These are phyloP conservation scores for Penicillium sp. DNA, from an alignment of 2,329 filamentous ascomycete genomes.

Conservation along the genomic window DNA sequence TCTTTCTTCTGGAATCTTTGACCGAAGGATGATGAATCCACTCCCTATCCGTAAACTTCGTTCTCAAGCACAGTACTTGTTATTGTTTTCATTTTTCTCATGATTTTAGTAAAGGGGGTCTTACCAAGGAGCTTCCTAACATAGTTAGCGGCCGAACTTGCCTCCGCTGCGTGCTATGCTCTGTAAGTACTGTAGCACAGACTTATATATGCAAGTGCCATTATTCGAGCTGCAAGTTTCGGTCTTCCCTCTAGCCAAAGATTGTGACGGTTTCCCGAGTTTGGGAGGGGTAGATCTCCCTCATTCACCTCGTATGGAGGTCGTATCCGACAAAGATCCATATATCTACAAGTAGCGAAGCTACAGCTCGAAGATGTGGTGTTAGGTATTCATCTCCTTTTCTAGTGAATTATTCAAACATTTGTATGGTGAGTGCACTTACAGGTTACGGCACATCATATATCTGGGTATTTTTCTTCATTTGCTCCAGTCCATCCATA, in stretches of 20 bases:
- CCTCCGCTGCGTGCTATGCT: not conserved
- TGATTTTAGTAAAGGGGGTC: not conserved
- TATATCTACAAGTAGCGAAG: not conserved
- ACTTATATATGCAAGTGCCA: not conserved
- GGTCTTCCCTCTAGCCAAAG: not conserved
- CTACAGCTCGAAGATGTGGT: not conserved
- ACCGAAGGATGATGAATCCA: slow-evolving; percentile 8
- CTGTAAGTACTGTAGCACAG: not conserved
- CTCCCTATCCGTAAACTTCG: not conserved
- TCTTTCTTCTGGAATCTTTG: slow-evolving; percentile 15
- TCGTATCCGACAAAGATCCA: not conserved
- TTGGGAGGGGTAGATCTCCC: not conserved
- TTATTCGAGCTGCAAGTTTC: not conserved
- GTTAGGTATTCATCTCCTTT: not conserved
- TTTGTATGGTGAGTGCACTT: not conserved
- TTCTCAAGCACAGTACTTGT: not conserved
- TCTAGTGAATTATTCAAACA: not conserved
- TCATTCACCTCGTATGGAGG: no score
- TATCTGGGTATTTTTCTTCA: not conserved
- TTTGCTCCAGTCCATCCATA: not conserved
- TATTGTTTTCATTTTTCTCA: no score
- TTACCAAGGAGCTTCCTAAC: not conserved
- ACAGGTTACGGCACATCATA: not conserved
- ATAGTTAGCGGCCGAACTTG: not conserved
- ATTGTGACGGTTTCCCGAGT: not conserved